A percentile compares a stretch with the other conserved stretches of the same genome.
Conservation (phyloP, 352 stramenopile genomes). For the Phytopythium mirpurense region DNA sequence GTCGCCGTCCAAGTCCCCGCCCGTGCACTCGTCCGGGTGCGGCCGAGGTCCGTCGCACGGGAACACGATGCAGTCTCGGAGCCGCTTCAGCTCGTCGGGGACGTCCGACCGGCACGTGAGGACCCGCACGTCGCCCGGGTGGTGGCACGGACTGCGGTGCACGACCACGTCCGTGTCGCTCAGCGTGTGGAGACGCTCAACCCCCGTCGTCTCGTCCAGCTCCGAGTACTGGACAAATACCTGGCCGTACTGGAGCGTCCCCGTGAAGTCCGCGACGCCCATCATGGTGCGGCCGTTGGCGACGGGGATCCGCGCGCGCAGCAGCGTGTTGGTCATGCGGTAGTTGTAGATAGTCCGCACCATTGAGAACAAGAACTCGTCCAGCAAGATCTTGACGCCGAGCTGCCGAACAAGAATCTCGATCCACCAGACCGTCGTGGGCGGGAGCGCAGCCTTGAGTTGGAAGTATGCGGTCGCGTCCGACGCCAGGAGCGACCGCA, state of each 20-base stretch:
- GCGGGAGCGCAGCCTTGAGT: constrained; percentile 37
- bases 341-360: constrained; percentile 63
- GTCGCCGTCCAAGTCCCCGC: constrained; percentile 78
- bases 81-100: constrained; percentile 27
- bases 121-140: constrained; percentile 70
- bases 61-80: constrained; percentile 78
- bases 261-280: constrained; percentile 79
- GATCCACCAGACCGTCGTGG: constrained; percentile 26
- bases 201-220: constrained; percentile 19
- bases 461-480: constrained; percentile 38
- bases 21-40: constrained; percentile 75
- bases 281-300: constrained; percentile 60
- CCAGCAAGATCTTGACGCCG: constrained; percentile 31
- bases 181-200: constrained; percentile 21
- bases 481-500: constrained; percentile 50
- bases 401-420: constrained; percentile 33
- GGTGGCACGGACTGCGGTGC: constrained; percentile 73
- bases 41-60: constrained; percentile 57
- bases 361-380: constrained; percentile 48
- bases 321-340: constrained; percentile 57
- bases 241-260: constrained; percentile 55
- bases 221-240: constrained; percentile 78
- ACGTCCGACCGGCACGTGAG: constrained; percentile 49
- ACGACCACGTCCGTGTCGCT: constrained; percentile 49
- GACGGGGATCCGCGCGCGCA: constrained; percentile 73